phyloP scores from a whole-genome alignment of 2,329 filamentous ascomycete genomes.

The Aspergillus nomiae region DNA sequence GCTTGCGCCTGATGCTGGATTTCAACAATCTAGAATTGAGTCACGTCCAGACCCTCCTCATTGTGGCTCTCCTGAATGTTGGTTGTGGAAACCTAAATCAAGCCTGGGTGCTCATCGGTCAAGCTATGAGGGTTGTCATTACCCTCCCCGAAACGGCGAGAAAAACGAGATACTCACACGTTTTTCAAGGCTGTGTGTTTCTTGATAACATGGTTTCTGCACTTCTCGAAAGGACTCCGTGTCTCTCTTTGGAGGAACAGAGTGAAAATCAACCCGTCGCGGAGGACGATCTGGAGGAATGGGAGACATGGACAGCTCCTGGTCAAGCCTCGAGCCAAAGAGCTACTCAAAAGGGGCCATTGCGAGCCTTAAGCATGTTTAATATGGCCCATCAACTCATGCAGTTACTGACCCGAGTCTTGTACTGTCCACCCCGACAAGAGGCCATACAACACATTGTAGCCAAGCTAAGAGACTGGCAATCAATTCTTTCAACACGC shows the following conservation, averaged over 20 bases:
- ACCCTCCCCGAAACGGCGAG: background rate
- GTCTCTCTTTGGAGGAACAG: background rate
- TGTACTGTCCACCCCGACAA: background rate
- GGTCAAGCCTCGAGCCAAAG: background rate
- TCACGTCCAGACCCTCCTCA: background rate
- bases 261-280: background rate
- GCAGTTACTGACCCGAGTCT: background rate
- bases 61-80: background rate
- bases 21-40: background rate
- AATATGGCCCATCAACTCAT: background rate
- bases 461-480: background rate
- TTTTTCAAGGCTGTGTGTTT: background rate
- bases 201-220: background rate
- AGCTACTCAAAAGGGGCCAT: background rate
- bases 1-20: background rate
- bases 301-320: background rate
- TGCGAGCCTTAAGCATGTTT: background rate
- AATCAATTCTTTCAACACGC: background rate
- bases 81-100: background rate
- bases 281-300: background rate
- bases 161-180: background rate
- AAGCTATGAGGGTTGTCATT: background rate
- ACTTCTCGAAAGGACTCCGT: background rate
- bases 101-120: background rate
- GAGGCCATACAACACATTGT: background rate